Evolutionary conservation across 2,329 filamentous ascomycete genomes (phyloP), one percentile per base, ranked within the genome.

Genomic region (Colletotrichum kahawae): DNA sequence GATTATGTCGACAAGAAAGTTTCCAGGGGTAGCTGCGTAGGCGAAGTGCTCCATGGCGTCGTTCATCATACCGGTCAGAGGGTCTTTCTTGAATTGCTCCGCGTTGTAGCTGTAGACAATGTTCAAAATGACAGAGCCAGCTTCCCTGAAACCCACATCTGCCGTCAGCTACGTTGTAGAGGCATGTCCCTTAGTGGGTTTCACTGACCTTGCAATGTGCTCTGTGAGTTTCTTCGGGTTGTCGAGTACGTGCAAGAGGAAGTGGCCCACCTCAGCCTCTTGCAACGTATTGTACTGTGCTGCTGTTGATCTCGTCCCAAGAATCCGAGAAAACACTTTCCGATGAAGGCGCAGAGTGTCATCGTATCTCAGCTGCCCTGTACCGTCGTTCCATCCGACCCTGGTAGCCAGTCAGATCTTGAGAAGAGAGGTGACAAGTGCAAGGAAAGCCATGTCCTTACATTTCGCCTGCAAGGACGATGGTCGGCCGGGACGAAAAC

Each of bases 201-300:
- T 33, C 0, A 81, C 82, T 71, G 67, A 86, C 87, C 80, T 87
- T 67, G 82, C 80, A 6, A 90, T 82, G 63, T 89, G 87, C 5
- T 84, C 74, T 0, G 83, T 54, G n/a, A 88, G 75, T 1, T 82
- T 77, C 7, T 84, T 77, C 0, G 85, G 87, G 0, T 83, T 80
- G 3, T 85, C 78, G n/a, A 87, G 78, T 0, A 87, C 76, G 13
- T 84, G 84, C 36, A 86, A 79, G 12, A 90, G 79, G 59, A 88
- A 87, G 2, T 84, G 84, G 4, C 82, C 81, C 4, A 82, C 82
- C 72, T 90, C 88, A 2, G 79, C 78, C 56, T 90, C 85, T 73
- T 89, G 86, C 2, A 88, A 62, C 0, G 74, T 54, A 34, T 86
- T 79, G 71, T 86, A 89, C n/a, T 84, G 83, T 1, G 83, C 74